phyloP scores from a whole-genome alignment of 2,329 filamentous ascomycete species.

The Exophiala calicioides region DNA sequence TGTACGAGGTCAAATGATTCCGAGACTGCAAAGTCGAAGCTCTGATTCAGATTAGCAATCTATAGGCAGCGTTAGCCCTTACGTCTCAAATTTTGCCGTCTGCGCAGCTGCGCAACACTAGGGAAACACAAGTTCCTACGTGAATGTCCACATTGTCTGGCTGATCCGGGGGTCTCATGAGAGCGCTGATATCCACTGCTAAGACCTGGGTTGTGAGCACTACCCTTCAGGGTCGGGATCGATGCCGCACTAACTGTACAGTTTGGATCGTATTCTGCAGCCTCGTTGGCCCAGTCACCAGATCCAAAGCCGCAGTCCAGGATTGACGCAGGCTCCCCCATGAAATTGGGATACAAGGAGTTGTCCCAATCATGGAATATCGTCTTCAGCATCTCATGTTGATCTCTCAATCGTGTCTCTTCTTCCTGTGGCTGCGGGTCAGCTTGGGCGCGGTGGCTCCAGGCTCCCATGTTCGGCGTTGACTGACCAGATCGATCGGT shows the following conservation, averaged over 20 bases:
- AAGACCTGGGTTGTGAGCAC: slow-evolving; percentile 10
- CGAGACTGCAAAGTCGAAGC: slow-evolving; percentile 15
- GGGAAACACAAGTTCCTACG: slow-evolving; percentile 7
- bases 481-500: slow-evolving; percentile 19
- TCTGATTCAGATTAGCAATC: slow-evolving; percentile 21
- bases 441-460: not conserved
- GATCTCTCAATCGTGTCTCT: slow-evolving; percentile 18
- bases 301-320: slow-evolving; percentile 24
- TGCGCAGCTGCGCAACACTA: not conserved
- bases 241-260: slow-evolving; percentile 9
- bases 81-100: not conserved
- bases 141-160: slow-evolving; percentile 20
- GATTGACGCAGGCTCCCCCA: slow-evolving; percentile 14
- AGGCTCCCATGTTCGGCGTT: not conserved
- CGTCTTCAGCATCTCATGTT: slow-evolving; percentile 21
- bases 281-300: slow-evolving; percentile 20
- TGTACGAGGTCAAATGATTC: slow-evolving; percentile 60
- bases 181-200: slow-evolving; percentile 19
- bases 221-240: not conserved
- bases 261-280: slow-evolving; percentile 18
- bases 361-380: slow-evolving; percentile 22
- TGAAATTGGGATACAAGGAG: slow-evolving; percentile 13
- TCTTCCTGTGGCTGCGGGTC: slow-evolving; percentile 13
- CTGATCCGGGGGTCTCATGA: slow-evolving; percentile 16
- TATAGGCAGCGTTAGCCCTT: slow-evolving; percentile 4